Evolutionary conservation across 2,329 filamentous ascomycete species (phyloP).

Genomic region (Aspergillus carbonarius): DNA sequence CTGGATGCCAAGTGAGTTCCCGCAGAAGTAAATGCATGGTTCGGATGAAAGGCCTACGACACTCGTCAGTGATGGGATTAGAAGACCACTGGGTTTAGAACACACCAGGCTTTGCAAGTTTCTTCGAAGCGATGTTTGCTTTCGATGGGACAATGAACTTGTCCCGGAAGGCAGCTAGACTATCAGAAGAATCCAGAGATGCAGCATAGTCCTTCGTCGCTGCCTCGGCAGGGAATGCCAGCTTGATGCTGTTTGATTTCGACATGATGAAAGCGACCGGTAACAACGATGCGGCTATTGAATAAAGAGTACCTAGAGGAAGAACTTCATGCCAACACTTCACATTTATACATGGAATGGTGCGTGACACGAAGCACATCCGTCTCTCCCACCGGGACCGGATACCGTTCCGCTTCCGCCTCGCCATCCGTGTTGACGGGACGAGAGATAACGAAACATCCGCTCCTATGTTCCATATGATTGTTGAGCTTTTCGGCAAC

Average conservation of each 20-base stretch:
- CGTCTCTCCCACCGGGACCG: constrained; percentile 2
- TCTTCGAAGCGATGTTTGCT: constrained; percentile 65
- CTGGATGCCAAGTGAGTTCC: constrained; percentile 84
- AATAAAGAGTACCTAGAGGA: neutral
- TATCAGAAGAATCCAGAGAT: constrained; percentile 60
- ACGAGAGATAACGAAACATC: neutral
- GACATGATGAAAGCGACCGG: constrained; percentile 14
- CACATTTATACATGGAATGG: neutral
- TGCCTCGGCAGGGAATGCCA: constrained; percentile 32
- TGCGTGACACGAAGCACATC: neutral
- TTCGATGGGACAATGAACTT: constrained; percentile 78
- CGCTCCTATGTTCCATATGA: neutral
- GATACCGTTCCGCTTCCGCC: constrained; percentile 27
- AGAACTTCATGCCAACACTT: neutral
- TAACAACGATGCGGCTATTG: neutral
- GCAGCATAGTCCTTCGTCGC: constrained; percentile 39
- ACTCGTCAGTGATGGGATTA: constrained; percentile 11
- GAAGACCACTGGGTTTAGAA: neutral
- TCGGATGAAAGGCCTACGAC: constrained; percentile 35
- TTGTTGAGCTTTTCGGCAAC: neutral
- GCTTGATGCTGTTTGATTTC: constrained; percentile 20
- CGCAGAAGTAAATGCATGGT: constrained; percentile 71
- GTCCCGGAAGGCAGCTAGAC: constrained; percentile 60
- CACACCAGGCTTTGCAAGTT: constrained; percentile 47
- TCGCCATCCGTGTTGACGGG: constrained; percentile 11